Evolutionary conservation across 2,329 filamentous ascomycete species (phyloP), one percentile per base, ranked within the genome.

Genomic region (Capronia americana): DNA sequence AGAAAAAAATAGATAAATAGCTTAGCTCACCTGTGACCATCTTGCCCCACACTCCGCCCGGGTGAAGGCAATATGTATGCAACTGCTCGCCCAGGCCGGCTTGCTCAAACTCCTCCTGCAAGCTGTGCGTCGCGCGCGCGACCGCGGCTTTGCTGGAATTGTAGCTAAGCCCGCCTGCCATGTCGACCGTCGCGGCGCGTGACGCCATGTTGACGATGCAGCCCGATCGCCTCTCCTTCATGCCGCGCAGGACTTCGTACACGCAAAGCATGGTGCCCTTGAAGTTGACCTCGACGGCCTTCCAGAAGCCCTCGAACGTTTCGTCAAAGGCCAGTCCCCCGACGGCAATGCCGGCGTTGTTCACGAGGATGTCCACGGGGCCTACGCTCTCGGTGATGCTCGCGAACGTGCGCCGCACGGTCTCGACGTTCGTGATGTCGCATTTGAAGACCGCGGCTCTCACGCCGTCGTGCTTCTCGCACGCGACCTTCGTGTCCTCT

Each of bases 321-420:
- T 65, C 63, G 44, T 50, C 48, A 48, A 48, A 71, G 14, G 73
- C 60, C 10, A 72, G 71, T n/a, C 60, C 67, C 17, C 68, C 63
- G 11, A 48, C 62, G 23, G 71, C 71, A 3, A 68, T 72, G 17
- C 74, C 74, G n/a, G 74, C 73, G 48, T 74, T 74, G 69, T 74
- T 75, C 44, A 74, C 69, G 11, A 75, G 66, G 26, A 73, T 73
- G 51, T 68, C 66, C 23, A 68, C 54, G 1, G 63, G 58, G 8
- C 66, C 66, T 23, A 68, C 53, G 5, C 51, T 59, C 17, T 57
- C 50, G 12, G 57, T n/a, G n/a, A 66, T 32, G 11, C 51, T 24
- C 3, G 48, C 53, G 28, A 68, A 51, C 6, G 55, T 54, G 3
- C 23, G 46, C 48, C 59, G 53, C 46, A 75, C 65, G 38, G 68